Percentiles rank a stretch among this genome's conserved stretches.
phyloP scores from a whole-genome alignment of 352 stramenopile species.

The Pythium sukuiense region DNA sequence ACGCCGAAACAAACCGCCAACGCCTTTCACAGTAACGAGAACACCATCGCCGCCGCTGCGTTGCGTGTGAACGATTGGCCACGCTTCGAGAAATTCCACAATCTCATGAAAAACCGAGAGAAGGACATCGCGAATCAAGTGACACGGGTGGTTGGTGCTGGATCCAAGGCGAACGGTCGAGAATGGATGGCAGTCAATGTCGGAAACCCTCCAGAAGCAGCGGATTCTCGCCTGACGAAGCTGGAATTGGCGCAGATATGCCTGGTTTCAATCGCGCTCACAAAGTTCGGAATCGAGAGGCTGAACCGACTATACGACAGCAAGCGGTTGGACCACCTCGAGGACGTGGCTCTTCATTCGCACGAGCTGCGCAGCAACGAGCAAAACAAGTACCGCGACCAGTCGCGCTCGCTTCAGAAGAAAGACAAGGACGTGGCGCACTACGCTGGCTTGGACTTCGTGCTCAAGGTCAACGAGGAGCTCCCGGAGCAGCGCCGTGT shows the following conservation, averaged over 20 bases:
- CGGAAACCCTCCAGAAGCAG: constrained; percentile 1
- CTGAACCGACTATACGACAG: constrained; percentile 6
- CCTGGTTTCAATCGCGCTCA: constrained; percentile 7
- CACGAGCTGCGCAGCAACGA: constrained; percentile 2
- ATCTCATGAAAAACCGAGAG: constrained; percentile 2
- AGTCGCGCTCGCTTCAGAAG: constrained; percentile 12
- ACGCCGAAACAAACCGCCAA: neutral
- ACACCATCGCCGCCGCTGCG: neutral
- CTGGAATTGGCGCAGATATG: neutral
- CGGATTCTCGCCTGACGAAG: neutral
- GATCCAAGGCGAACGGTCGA: neutral
- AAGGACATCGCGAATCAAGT: constrained; percentile 4
- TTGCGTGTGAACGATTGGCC: constrained; percentile 2
- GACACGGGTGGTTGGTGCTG: neutral
- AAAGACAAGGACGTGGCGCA: constrained; percentile 11
- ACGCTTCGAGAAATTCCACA: constrained; percentile 11
- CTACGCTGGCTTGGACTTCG: constrained; percentile 12
- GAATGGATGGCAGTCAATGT: constrained; percentile 14
- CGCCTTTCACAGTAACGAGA: constrained; percentile 4
- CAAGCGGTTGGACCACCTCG: neutral
- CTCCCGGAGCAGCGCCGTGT: constrained; percentile 12
- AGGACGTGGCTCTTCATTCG: neutral
- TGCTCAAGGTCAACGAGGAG: constrained; percentile 11
- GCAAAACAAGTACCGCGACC: constrained; percentile 2
- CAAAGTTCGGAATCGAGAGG: constrained; percentile 2